Percentiles rank a stretch among this genome's conserved stretches.
Conservation (phyloP, 2,329 filamentous ascomycete species). For the Thelonectria olida region DNA sequence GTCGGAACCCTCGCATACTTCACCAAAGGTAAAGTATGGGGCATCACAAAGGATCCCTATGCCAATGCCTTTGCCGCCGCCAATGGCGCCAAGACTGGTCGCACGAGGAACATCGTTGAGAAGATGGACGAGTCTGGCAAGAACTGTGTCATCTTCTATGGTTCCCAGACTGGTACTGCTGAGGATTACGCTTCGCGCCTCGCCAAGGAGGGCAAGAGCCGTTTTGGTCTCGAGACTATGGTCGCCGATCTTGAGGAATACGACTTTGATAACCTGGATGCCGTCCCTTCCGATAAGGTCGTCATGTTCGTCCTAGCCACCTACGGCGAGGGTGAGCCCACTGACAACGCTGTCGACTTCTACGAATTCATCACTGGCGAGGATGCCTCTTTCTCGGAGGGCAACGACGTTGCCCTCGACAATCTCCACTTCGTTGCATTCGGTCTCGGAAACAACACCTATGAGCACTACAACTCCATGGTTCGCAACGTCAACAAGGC, state of each 20-base stretch:
- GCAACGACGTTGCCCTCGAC: constrained; percentile 75
- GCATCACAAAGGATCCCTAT: constrained; percentile 87
- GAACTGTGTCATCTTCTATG: constrained; percentile 98
- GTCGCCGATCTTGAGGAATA: constrained; percentile 98
- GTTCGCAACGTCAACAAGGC: constrained; percentile 89
- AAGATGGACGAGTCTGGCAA: constrained; percentile 96
- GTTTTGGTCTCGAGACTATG: constrained; percentile 97
- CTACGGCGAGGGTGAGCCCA: constrained; percentile 97
- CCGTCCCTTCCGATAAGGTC: constrained; percentile 87
- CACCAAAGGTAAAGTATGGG: constrained; percentile 97
- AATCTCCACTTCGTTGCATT: constrained; percentile 95
- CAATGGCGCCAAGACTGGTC: constrained; percentile 78
- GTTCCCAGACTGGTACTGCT: constrained; percentile 96
- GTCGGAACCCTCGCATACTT: constrained; percentile 93
- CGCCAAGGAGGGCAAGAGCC: constrained; percentile 95
- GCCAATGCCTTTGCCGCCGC: constrained; percentile 76
- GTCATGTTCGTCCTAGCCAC: constrained; percentile 96
- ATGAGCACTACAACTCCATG: constrained; percentile 99
- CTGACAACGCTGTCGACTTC: constrained; percentile 98
- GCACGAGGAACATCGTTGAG: constrained; percentile 91
- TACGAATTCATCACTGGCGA: constrained; percentile 94
- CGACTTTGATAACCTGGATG: constrained; percentile 93
- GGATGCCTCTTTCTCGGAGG: constrained; percentile 81
- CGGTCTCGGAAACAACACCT: constrained; percentile 98
- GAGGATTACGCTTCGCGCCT: constrained; percentile 97